Conservation (phyloP, 2,329 filamentous ascomycete species). For the Lasiodiplodia hormozganensis region DNA sequence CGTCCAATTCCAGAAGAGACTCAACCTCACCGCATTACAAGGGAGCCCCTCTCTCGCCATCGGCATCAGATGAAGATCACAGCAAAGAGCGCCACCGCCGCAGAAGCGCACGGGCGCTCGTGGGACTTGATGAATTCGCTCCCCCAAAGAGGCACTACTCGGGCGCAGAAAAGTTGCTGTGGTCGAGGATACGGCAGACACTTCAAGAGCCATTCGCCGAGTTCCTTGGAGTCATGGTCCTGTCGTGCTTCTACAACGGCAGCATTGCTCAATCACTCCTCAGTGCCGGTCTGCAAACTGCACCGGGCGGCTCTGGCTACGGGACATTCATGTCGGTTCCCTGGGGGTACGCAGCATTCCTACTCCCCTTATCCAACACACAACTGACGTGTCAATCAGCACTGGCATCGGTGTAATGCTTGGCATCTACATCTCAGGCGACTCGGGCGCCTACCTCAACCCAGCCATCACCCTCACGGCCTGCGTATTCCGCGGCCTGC, state of each 20-base stretch:
- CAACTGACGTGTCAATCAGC: neutral
- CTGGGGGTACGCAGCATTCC: constrained; percentile 45
- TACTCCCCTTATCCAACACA: neutral
- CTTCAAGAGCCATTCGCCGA: constrained; percentile 54
- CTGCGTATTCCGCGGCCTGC: constrained; percentile 71
- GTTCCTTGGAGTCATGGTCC: constrained; percentile 49
- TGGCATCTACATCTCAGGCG: constrained; percentile 68
- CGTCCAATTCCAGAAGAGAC: neutral
- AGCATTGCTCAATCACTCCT: constrained; percentile 53
- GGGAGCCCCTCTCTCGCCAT: neutral
- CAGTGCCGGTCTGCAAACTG: constrained; percentile 44
- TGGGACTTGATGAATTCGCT: neutral
- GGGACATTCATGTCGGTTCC: constrained; percentile 51
- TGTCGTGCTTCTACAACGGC: constrained; percentile 54
- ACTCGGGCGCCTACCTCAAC: constrained; percentile 70
- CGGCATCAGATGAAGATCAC: neutral
- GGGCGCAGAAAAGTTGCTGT: constrained; percentile 1
- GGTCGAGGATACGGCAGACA: constrained; percentile 8
- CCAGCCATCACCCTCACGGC: constrained; percentile 73
- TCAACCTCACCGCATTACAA: neutral
- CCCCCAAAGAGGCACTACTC: constrained; percentile 1
- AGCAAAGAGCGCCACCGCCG: neutral
- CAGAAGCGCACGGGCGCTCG: constrained; percentile 6
- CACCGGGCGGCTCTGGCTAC: constrained; percentile 52
- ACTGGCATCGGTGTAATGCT: constrained; percentile 41